A percentile compares a stretch with the other conserved stretches of the same genome.
phyloP scores from a whole-genome alignment of 768 basidiomycete species.

The Leccinum fibrillosum region DNA sequence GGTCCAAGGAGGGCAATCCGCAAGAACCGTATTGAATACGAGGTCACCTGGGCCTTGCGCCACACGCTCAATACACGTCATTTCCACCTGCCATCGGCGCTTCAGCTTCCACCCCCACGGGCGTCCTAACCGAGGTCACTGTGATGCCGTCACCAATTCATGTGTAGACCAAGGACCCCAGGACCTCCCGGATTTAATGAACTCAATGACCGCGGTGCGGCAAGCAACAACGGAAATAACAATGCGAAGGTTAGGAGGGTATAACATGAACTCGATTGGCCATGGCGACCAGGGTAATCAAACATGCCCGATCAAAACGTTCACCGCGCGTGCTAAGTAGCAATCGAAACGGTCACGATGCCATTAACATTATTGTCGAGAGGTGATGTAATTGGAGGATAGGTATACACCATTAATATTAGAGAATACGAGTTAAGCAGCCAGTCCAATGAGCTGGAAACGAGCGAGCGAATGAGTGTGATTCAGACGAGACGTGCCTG shows the following conservation, averaged over 20 bases:
- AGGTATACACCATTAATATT: conserved; percentile 5
- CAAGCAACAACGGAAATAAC: neutral
- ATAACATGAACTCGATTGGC: neutral
- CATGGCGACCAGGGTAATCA: neutral
- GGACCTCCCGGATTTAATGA: neutral
- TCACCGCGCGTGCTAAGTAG: neutral
- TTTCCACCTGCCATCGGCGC: neutral
- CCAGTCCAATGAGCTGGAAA: conserved; percentile 3
- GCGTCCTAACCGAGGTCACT: neutral
- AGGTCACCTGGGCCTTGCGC: neutral
- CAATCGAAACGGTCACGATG: neutral
- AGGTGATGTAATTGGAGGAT: neutral
- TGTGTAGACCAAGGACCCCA: neutral
- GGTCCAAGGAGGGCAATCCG: neutral
- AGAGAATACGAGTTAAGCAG: neutral
- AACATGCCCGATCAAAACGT: neutral
- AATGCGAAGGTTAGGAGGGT: neutral
- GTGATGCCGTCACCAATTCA: neutral
- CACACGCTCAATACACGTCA: neutral
- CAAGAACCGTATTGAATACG: neutral
- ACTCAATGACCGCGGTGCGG: neutral
- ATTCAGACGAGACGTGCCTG: conserved; percentile 2
- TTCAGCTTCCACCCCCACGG: neutral
- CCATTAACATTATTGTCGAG: neutral
- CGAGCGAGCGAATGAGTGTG: conserved; percentile 11